A percentile compares a stretch with the other conserved stretches of the same genome.
These are phyloP conservation scores for Phoenix roebelenii DNA, from an alignment of 176 grass and related monocot genomes.

Conservation along the genomic window DNA sequence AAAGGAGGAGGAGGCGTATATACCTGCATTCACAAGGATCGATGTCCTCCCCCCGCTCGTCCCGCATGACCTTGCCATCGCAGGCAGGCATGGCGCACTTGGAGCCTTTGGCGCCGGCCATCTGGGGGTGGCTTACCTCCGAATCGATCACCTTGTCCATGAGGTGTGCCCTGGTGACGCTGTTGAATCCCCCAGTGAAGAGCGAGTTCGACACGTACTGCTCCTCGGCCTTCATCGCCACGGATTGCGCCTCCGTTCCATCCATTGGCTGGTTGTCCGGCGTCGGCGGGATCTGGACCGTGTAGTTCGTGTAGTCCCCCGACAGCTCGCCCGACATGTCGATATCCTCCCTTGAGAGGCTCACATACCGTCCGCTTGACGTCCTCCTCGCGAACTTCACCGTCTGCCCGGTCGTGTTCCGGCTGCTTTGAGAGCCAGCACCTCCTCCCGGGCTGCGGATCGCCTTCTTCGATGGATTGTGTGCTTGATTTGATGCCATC, in stretches of 20 bases:
- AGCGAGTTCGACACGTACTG: slow-evolving; percentile 87
- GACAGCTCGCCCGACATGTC: slow-evolving; percentile 60
- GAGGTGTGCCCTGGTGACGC: slow-evolving; percentile 81
- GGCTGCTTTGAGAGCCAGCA: slow-evolving; percentile 2
- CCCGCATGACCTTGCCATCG: slow-evolving; percentile 76
- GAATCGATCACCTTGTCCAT: slow-evolving; percentile 96
- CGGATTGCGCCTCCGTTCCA: slow-evolving; percentile 27
- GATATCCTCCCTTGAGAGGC: slow-evolving; percentile 76
- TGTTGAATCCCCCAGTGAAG: slow-evolving; percentile 94
- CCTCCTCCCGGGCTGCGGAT: slow-evolving; percentile 29
- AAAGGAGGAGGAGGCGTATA: too few relatives aligned
- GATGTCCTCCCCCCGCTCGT: slow-evolving; percentile 63
- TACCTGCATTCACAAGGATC: slow-evolving; percentile 84
- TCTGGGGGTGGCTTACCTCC: slow-evolving; percentile 67
- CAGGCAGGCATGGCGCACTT: slow-evolving; percentile 78
- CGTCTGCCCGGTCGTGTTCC: slow-evolving; percentile 26
- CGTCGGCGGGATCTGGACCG: slow-evolving; percentile 87
- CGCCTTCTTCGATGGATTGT: slow-evolving; percentile 47
- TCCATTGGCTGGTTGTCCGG: slow-evolving; percentile 96
- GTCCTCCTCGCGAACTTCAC: slow-evolving; percentile 89
- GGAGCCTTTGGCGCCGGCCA: slow-evolving; percentile 58
- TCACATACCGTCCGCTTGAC: slow-evolving; percentile 70
- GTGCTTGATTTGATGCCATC: slow-evolving; percentile 4
- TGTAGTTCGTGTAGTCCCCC: slow-evolving; percentile 90
- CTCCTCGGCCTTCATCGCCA: slow-evolving; percentile 88